Conservation (phyloP, 164 flowering plant genomes). For the Houttuynia cordata region DNA sequence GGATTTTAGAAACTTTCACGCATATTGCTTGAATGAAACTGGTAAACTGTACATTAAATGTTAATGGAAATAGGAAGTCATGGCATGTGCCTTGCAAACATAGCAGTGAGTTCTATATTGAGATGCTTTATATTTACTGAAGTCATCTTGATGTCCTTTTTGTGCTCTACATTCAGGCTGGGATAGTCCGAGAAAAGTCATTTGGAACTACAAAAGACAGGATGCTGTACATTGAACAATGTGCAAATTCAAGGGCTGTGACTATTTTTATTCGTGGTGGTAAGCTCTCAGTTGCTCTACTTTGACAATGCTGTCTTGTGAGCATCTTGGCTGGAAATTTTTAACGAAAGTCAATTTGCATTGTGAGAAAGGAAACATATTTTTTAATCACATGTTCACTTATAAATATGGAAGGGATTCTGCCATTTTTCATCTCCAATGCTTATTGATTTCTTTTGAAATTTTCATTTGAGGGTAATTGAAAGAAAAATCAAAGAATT, state of each 20-base stretch:
- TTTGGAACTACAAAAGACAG: conserved; percentile 97
- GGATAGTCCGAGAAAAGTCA: conserved; percentile 83
- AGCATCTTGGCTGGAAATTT: neutral
- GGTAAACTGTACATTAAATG: too few species aligned
- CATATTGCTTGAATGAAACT: too few species aligned
- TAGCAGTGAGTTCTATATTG: neutral
- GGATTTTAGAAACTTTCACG: too few species aligned
- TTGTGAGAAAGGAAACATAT: too few species aligned
- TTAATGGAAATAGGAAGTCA: too few species aligned
- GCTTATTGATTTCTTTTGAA: too few species aligned
- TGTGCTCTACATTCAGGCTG: conserved; percentile 46
- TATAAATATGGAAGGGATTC: too few species aligned
- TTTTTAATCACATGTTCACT: too few species aligned
- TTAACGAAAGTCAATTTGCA: neutral
- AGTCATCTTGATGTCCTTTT: neutral
- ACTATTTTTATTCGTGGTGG: conserved; percentile 90
- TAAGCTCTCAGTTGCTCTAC: conserved; percentile 18
- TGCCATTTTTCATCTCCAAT: too few species aligned
- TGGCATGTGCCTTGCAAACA: too few species aligned
- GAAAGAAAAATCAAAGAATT: too few species aligned
- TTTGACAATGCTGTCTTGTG: neutral
- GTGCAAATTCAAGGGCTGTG: conserved; percentile 94
- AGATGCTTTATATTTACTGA: neutral
- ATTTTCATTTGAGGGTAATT: too few species aligned
- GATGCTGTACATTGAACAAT: conserved; percentile 93